Base-by-base conservation (phyloP, 1,284 basidiomycete species). In the Boletus sp. region DNA sequence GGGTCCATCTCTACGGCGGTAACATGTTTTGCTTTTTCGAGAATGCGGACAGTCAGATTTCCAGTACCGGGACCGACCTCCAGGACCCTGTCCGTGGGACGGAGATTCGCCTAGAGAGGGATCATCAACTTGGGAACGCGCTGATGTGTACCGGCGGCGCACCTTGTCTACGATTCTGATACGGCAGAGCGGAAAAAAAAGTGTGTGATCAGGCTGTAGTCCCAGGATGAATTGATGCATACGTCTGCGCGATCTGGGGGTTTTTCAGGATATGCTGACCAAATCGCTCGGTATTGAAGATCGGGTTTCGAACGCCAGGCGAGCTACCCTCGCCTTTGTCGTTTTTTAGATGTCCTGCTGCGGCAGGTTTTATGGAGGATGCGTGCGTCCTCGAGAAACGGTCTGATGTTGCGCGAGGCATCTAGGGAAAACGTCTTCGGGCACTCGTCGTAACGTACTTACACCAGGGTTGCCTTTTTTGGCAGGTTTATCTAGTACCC, bases 41-140 rank as follows among this genome's bases (percentile, higher is more conserved):
- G 72, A 55, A 99, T 99, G 60, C 89, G 78, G 14, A 97, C 87
- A 0, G 96, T 99, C 64, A 99, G 69, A 67, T 99, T 99, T 56
- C 96, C 96, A 2, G 96, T 99, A 72, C 96, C 96, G 10, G 96
- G 96, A 65, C 95, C 96, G 45, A 99, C 94, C 72, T 99, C 95
- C 42, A 99, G 82, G 16, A 98, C 94, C 63, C 90, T 88, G 67
- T 99, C 95, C 16, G 94, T 95, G 1, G 94, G 91, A 57, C 91
- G 90, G 41, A 99, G 73, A 62, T 90, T 90, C 4, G 95, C 95
- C 84, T 96, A 54, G 16, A 33, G 10, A 12, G 17, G 2, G 4
- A 20, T 51, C 32, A 50, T 60, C 36, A 52, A 41, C 46, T 27
- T 17, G 7, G 17, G 20, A 20, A 36, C 6, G 7, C 22, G 12